Conservation (phyloP, 257 asterid genomes). For the Scutellaria minor region DNA sequence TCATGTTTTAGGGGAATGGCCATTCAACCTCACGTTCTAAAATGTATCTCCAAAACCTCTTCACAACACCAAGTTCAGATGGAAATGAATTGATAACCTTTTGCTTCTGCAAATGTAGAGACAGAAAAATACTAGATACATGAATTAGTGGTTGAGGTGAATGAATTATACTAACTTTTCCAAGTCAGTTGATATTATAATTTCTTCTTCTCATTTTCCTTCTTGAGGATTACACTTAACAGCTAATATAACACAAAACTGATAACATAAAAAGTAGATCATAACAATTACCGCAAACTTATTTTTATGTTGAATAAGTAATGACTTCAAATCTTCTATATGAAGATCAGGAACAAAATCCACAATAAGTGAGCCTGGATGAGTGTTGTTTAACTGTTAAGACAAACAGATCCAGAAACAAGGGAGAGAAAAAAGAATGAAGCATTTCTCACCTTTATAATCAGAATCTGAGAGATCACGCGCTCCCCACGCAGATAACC, state of each 20-base stretch:
- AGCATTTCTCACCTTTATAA: constrained; percentile 66
- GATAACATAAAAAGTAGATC: constrained; percentile 15
- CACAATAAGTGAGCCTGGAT: constrained; percentile 72
- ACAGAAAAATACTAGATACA: constrained; percentile 27
- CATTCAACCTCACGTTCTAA: constrained; percentile 70
- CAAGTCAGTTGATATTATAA: not conserved
- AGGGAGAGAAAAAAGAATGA: not conserved
- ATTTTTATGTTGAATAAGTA: constrained; percentile 65
- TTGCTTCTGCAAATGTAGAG: constrained; percentile 68
- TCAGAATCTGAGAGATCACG: constrained; percentile 72
- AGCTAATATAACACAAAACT: constrained; percentile 18
- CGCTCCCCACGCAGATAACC: constrained; percentile 98
- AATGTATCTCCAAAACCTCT: constrained; percentile 92
- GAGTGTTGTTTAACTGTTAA: constrained; percentile 34
- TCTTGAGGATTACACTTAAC: constrained; percentile 6
- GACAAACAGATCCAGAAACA: constrained; percentile 29
- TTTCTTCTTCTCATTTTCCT: constrained; percentile 13
- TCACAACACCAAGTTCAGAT: constrained; percentile 69
- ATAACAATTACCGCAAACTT: constrained; percentile 62
- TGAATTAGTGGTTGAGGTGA: constrained; percentile 7
- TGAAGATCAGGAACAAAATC: constrained; percentile 84
- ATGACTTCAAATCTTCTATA: constrained; percentile 69
- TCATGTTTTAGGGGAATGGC: constrained; percentile 34
- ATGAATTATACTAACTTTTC: not conserved
- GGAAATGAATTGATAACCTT: constrained; percentile 78